These are phyloP conservation scores for Dioscorea dumetorum DNA, from an alignment of 106 monocot genomes.

Conservation along the genomic window DNA sequence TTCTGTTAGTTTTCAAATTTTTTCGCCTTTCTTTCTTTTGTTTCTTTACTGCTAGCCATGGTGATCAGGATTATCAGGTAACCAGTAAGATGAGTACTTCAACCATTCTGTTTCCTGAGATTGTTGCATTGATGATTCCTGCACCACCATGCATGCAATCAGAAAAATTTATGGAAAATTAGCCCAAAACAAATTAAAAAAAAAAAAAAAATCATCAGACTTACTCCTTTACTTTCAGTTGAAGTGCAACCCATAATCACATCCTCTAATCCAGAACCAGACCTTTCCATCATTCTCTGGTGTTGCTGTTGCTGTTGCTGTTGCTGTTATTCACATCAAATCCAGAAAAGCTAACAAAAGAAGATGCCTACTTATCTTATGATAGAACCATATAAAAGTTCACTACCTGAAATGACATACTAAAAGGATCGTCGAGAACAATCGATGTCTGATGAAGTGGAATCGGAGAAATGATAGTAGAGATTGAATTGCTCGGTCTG, in stretches of 20 bases:
- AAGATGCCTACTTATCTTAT: neutral
- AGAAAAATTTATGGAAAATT: neutral
- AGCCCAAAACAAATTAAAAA: neutral
- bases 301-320: neutral
- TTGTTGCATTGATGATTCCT: slow-evolving; percentile 64
- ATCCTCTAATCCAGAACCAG: neutral
- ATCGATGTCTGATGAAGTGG: neutral
- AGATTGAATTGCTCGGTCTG: too few species aligned
- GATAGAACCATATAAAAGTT: neutral
- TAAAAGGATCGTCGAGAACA: neutral
- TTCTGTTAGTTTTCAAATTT: slow-evolving; percentile 8
- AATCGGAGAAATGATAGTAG: too few species aligned
- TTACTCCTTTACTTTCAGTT: neutral
- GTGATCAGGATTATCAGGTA: slow-evolving; percentile 84
- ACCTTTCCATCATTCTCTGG: neutral
- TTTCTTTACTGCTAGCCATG: slow-evolving; percentile 73
- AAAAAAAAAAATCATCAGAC: neutral
- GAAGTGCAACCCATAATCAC: neutral
- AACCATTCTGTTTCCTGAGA: slow-evolving; percentile 85
- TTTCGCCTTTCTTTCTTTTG: neutral
- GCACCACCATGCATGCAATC: slow-evolving; percentile 14
- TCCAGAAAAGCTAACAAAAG: neutral
- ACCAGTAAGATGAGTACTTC: slow-evolving; percentile 77
- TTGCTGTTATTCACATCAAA: neutral
- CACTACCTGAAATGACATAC: neutral